Base-by-base conservation (phyloP, 805 yeast species). In the Wickerhamiella bombiphila region DNA sequence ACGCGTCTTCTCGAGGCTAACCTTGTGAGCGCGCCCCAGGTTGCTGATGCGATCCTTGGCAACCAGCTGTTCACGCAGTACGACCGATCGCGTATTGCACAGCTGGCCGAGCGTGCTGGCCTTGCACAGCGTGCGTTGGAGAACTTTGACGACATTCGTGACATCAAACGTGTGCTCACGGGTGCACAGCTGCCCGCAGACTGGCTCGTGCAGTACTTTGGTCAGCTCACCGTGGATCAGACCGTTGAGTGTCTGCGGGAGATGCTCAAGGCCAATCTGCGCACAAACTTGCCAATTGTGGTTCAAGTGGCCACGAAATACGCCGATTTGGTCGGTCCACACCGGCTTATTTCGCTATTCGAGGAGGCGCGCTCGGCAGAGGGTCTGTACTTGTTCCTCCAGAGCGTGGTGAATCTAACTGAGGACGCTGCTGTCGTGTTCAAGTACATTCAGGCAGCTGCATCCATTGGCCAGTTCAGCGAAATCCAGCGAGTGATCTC, bases 1-100 rank as follows among this genome's bases (percentile, higher is more conserved):
- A 91, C 98, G 6, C 75, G 93, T 54, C 73, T 91, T 36, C 71
- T 91, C 49, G 98, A 91, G 62, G 83, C 82, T 49, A 91, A 91
- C 60, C 68, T 91, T 57, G 60, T 82, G 56, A 93, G 86, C 58
- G 98, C 98, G 14, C 99, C 99, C 36, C 98, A 91, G 68, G 99
- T 91, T 40, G 99, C 98, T 31, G 98, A 91, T 61, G 99, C 99
- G 16, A 91, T 91, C 48, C 69, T 91, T 52, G 95, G 96, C 43
- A 91, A 88, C 60, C 76, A 77, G 43, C 88, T 91, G 82, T 91
- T 93, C 65, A 74, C 86, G 48, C 95, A 86, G 57, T 91, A 82
- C 59, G 98, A 91, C 60, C 80, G 82, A 51, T 85, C 93, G 51
- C 78, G 93, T 26, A 77, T 91, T 55, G 98, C 97, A 17, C 70